Base-by-base conservation (phyloP, 768 basidiomycete genomes). In the Fistulinella prunicolor region DNA sequence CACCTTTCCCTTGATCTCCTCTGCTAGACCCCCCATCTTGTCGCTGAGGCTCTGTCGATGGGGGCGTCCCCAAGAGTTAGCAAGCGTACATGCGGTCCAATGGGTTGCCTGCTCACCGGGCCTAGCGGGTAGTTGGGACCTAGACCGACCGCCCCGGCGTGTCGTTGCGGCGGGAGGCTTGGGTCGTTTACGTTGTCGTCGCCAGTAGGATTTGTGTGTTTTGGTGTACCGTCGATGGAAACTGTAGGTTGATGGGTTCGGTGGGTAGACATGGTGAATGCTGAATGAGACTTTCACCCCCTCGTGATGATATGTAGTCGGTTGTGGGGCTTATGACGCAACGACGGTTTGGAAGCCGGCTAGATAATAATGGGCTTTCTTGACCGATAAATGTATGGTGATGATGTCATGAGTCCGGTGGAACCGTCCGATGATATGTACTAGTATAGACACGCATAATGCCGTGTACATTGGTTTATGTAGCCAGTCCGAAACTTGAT, bases 111-210 rank as follows among this genome's bases (percentile, higher is more conserved):
- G 10, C 65, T 39, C 38, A 73, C 73, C 22, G 59, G 57, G 38
- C 59, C 64, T 13, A 56, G 40, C 12, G 53, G 59, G 38, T 67
- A 70, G 12, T 71, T 64, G 8, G 68, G 70, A 12, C 73, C 73
- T 13, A 67, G 50, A n/a, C 76, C 74, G 6, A 69, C 62, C 0
- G 69, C 64, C 10, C 76, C 76, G 0, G 74, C 71, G 44, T 78
- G 76, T 38, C 53, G 54, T 53, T 77, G 74, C 19, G 62, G 63
- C 1, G 75, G 72, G 44, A 69, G 63, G 1, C 42, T 30, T 7
- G 58, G 40, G 29, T 49, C 63, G 19, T 64, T 52, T 21, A 9
- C 2, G n/a, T 35, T 22, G 22, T 45, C 44, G 2, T 21, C 16
- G 32, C 14, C 28, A 6, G 28, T 13, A 13, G 14, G 14, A 4